phyloP scores from a whole-genome alignment of 176 grass and related monocot species.

The Luzula sylvatica region DNA sequence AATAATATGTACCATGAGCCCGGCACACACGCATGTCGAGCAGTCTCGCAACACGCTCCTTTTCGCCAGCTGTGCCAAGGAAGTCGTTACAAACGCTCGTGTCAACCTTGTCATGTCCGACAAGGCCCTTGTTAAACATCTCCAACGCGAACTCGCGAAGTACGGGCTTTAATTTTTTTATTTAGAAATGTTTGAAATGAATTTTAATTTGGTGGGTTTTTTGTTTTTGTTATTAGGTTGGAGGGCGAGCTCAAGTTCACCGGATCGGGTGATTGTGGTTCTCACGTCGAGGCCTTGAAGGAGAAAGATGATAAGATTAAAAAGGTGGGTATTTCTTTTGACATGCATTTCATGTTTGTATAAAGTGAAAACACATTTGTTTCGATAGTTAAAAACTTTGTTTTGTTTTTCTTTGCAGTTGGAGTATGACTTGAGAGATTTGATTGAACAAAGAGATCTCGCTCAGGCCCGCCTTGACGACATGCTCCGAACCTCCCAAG shows the following conservation, averaged over 20 bases:
- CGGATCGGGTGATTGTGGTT: constrained; percentile 25
- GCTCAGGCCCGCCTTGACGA: constrained; percentile 72
- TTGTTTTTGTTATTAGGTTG: constrained; percentile 19
- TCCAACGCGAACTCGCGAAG: constrained; percentile 63
- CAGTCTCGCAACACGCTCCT: constrained; percentile 85
- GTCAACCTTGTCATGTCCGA: constrained; percentile 90
- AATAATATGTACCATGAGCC: constrained; percentile 95
- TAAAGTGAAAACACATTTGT: not conserved
- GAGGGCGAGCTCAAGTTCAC: constrained; percentile 55
- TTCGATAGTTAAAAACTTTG: not conserved
- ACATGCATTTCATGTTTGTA: constrained; percentile 10
- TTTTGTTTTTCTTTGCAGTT: constrained; percentile 30
- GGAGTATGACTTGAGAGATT: constrained; percentile 59
- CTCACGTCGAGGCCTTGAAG: constrained; percentile 47
- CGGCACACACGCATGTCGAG: constrained; percentile 55
- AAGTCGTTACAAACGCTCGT: constrained; percentile 60
- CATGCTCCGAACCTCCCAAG: constrained; percentile 39
- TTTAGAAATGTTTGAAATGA: not conserved
- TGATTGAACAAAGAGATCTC: constrained; percentile 59
- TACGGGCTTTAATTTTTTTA: not conserved
- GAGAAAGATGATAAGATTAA: constrained; percentile 72
- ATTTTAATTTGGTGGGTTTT: not conserved
- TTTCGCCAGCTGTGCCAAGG: constrained; percentile 77
- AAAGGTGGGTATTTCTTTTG: constrained; percentile 32
- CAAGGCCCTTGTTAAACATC: constrained; percentile 75